Evolutionary conservation across 306 rosid genomes (phyloP), one percentile per base, ranked within the genome.

Genomic region (Chamaecrista fasciculata): DNA sequence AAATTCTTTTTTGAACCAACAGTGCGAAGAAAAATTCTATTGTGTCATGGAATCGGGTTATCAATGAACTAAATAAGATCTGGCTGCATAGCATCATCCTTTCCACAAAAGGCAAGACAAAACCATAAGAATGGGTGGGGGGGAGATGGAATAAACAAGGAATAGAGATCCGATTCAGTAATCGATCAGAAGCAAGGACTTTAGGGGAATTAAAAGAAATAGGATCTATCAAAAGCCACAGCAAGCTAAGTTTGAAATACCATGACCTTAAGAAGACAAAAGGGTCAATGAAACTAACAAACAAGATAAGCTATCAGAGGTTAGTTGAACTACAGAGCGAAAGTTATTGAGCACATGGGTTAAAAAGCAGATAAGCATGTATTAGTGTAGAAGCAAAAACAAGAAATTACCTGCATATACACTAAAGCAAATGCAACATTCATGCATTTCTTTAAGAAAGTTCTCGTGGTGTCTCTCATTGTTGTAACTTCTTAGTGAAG

Each of bases 381-480:
- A n/a, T n/a, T n/a, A n/a, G n/a, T n/a, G n/a, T n/a, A n/a, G 73
- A 70, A 55, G 66, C 25, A 71, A 55, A 70, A 43, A 42, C 20
- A 62, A 57, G 61, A 63, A 49, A 44, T 72, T 81, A 92, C 98
- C 98, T 67, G 96, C 69, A 83, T 74, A 81, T 71, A 84, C 91
- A 43, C 80, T 80, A 74, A 81, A 86, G 86, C 98, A 92, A 76
- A 92, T 90, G 80, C 86, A 67, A 75, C 98, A 92, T 66, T 81
- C 83, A 57, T 90, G 96, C 66, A 86, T 68, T 79, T 80, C 84
- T 48, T 61, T 79, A 61, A 33, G 78, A 82, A 92, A 92, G 76
- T 79, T 86, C 72, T 87, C 88, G 53, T 70, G 85, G 51, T 64
- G 83, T 63, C 77, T 86, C 69, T 87, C 86, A 50, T 75, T 78